These are phyloP conservation scores for Boletus hoseneyae DNA, from an alignment of 1,284 basidiomycete genomes.

Conservation along the genomic window DNA sequence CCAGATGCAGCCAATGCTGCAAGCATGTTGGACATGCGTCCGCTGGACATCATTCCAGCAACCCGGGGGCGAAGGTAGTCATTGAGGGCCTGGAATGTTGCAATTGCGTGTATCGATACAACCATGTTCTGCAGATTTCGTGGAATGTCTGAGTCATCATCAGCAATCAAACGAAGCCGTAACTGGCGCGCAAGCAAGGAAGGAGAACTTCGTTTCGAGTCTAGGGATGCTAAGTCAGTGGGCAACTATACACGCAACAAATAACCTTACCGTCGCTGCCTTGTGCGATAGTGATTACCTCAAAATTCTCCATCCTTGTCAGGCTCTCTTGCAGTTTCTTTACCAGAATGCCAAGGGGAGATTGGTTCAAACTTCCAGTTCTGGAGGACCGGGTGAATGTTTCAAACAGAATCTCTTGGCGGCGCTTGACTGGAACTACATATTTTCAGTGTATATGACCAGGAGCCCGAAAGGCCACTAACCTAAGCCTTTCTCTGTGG, in stretches of 20 bases:
- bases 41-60: slow-evolving; percentile 64
- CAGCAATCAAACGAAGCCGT: slow-evolving; percentile 82
- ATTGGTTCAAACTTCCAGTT: slow-evolving; percentile 42
- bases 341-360: slow-evolving; percentile 78
- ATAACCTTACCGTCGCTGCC: slow-evolving; percentile 59
- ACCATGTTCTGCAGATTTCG: slow-evolving; percentile 84
- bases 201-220: slow-evolving; percentile 82
- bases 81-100: slow-evolving; percentile 92
- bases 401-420: slow-evolving; percentile 74
- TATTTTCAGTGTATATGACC: slow-evolving; percentile 11
- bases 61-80: slow-evolving; percentile 92
- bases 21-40: slow-evolving; percentile 83
- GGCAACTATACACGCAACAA: background rate
- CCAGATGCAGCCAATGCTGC: slow-evolving; percentile 85
- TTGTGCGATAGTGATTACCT: slow-evolving; percentile 84
- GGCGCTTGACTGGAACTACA: slow-evolving; percentile 52
- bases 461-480: slow-evolving; percentile 10
- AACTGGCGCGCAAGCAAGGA: slow-evolving; percentile 86
- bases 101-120: slow-evolving; percentile 94
- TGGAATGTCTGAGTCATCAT: slow-evolving; percentile 84
- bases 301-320: slow-evolving; percentile 91
- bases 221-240: slow-evolving; percentile 36
- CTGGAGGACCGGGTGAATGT: slow-evolving; percentile 62
- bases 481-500: slow-evolving; percentile 56
- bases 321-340: slow-evolving; percentile 94